Evolutionary conservation across 805 yeast species (phyloP).

Genomic region (Hermanozyma aechmeae): DNA sequence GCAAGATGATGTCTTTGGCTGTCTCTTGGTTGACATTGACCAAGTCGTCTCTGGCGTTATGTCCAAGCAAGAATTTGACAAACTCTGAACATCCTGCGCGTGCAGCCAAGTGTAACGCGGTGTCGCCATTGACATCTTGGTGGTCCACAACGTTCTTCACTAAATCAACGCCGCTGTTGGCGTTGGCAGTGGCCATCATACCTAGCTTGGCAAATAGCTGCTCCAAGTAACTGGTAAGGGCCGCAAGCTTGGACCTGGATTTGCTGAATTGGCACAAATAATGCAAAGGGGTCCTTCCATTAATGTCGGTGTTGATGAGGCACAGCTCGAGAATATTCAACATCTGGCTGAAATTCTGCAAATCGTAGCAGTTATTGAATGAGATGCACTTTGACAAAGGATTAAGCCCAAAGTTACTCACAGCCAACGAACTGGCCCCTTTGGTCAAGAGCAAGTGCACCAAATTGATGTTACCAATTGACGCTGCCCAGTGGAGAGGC

Average conservation of each 20-base stretch:
- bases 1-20: constrained; percentile 32
- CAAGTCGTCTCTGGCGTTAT: constrained; percentile 66
- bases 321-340: constrained; percentile 70
- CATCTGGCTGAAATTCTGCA: constrained; percentile 70
- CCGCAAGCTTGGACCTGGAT: constrained; percentile 58
- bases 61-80: constrained; percentile 71
- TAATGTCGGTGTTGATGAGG: constrained; percentile 65
- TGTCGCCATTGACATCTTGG: constrained; percentile 76
- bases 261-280: constrained; percentile 69
- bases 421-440: constrained; percentile 57
- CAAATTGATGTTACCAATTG: constrained; percentile 79
- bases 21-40: constrained; percentile 35
- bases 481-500: constrained; percentile 95
- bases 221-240: constrained; percentile 78
- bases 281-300: constrained; percentile 74
- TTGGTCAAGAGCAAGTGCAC: constrained; percentile 65
- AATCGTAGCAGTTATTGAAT: constrained; percentile 80
- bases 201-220: constrained; percentile 64
- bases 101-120: constrained; percentile 75
- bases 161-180: constrained; percentile 38
- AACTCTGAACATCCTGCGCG: constrained; percentile 59
- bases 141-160: constrained; percentile 59
- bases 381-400: constrained; percentile 78
- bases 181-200: constrained; percentile 24
- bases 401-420: constrained; percentile 65